These are phyloP conservation scores for Aspergillus novoparasiticus DNA, from an alignment of 2,329 filamentous ascomycete genomes.

Conservation along the genomic window DNA sequence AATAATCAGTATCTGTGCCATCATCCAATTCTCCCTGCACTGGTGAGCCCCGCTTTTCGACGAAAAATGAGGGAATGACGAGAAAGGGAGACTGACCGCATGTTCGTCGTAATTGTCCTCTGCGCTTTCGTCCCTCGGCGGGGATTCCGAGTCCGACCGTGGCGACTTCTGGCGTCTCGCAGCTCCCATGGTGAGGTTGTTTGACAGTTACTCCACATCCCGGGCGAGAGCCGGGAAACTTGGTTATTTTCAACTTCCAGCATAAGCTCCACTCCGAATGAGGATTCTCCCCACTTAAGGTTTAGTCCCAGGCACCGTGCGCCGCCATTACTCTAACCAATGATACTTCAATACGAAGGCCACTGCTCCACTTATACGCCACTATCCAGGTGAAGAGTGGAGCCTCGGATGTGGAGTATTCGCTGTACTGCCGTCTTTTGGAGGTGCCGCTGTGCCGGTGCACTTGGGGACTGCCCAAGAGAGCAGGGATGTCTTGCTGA, in stretches of 20 bases:
- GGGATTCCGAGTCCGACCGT: conserved; percentile 23
- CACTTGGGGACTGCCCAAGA: neutral
- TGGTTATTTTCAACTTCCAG: neutral
- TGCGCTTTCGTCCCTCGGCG: conserved; percentile 18
- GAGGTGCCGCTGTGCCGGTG: neutral
- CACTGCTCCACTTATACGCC: neutral
- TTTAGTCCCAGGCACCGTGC: conserved; percentile 3
- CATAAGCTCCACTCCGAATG: neutral
- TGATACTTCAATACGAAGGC: neutral
- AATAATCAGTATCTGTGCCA: conserved; percentile 16
- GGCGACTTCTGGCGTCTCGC: neutral
- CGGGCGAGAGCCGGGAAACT: neutral
- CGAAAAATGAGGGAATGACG: neutral
- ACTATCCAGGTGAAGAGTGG: neutral
- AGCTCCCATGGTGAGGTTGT: neutral
- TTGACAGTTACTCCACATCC: neutral
- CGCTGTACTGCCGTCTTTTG: neutral
- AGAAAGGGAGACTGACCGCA: neutral
- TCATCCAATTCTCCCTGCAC: conserved; percentile 11
- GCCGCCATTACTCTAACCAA: neutral
- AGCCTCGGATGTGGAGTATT: neutral
- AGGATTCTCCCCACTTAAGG: neutral
- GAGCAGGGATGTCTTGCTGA: neutral
- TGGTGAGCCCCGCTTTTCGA: neutral
- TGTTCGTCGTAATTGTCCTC: conserved; percentile 11